These are phyloP conservation scores for Fusarium oxysporum DNA, from an alignment of 2,329 filamentous ascomycete genomes.

Conservation along the genomic window DNA sequence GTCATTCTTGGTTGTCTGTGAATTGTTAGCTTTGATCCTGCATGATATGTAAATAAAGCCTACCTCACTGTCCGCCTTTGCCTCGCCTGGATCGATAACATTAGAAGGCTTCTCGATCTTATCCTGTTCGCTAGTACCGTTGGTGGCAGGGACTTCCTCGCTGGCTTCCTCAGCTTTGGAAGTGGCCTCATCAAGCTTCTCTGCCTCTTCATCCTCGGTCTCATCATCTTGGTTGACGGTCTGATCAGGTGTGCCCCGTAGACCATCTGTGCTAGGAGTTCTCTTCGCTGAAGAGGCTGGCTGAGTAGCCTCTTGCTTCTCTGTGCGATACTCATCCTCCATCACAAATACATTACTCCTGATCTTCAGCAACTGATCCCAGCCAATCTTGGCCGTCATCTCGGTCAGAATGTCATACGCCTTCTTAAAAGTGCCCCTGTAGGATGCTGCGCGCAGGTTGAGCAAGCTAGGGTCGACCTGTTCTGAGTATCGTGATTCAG, in stretches of 20 bases:
- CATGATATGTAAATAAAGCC: slow-evolving; percentile 42
- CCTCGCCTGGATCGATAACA: slow-evolving; percentile 80
- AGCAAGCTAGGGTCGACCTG: slow-evolving; percentile 88
- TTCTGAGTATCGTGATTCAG: slow-evolving; percentile 82
- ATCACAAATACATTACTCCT: slow-evolving; percentile 98
- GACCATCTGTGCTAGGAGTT: slow-evolving; percentile 82
- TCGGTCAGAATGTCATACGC: slow-evolving; percentile 95
- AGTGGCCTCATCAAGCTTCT: slow-evolving; percentile 48
- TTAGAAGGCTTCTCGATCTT: slow-evolving; percentile 82
- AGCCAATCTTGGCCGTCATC: slow-evolving; percentile 95
- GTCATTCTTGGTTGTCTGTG: slow-evolving; percentile 71
- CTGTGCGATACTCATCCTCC: slow-evolving; percentile 97
- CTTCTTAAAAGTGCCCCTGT: slow-evolving; percentile 95
- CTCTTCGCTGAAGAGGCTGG: slow-evolving; percentile 65
- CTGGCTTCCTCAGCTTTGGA: slow-evolving; percentile 45
- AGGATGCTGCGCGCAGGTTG: slow-evolving; percentile 86
- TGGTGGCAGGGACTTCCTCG: slow-evolving; percentile 48
- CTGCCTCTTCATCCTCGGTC: slow-evolving; percentile 49
- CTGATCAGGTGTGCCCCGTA: slow-evolving; percentile 76
- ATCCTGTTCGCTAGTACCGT: slow-evolving; percentile 58
- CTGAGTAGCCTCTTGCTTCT: slow-evolving; percentile 74
- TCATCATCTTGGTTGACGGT: slow-evolving; percentile 62
- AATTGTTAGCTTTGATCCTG: slow-evolving; percentile 30
- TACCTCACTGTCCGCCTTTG: slow-evolving; percentile 77
- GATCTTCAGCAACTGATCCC: slow-evolving; percentile 95